Base-by-base conservation (phyloP, 164 flowering plant genomes). In the Aristolochia californica region DNA sequence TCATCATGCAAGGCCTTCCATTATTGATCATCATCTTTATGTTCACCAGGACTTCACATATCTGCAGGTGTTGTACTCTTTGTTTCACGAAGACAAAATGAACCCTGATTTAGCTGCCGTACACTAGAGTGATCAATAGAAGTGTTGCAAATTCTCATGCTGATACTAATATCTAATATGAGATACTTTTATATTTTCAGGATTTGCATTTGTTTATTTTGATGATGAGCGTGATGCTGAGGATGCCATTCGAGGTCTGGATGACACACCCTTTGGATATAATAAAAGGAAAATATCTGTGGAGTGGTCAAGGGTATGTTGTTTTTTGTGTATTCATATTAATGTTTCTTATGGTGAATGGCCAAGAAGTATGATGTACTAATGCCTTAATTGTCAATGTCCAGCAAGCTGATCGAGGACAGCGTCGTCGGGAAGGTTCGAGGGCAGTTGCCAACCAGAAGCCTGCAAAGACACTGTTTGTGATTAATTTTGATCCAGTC, bases 151-250 rank as follows among this genome's bases (percentile, higher is more conserved):
- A 3, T 34, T 34, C 27, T 56, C 26, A 26, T 43, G 30, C 28
- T 27, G 11, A 8, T 44, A n/a, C n/a, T 11, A 17, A n/a, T 21
- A 23, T 52, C 43, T 58, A n/a, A 43, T 13, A 43, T 14, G 43
- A 34, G 40, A 8, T 8, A 45, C 15, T 21, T 25, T 10, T 49
- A 14, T n/a, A n/a, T 62, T 53, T 75, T 69, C 79, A 93, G 98
- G 98, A 13, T 93, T 76, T 85, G 97, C 98, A 44, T 93, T 93
- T 81, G 94, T 89, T 38, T 89, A 87, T 64, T 87, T 87, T 75
- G 87, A 81, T 59, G 94, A 93, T 68, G 96, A 93, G 55, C 91
- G 83, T 59, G 98, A 93, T 80, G 98, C 96, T 57, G 83, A 75
- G 51, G 97, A 83, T 75, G 96, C 98, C 22, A 89, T 93, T 55